Conservation (phyloP, 2,329 filamentous ascomycete species). For the Zymoseptoria brevis region DNA sequence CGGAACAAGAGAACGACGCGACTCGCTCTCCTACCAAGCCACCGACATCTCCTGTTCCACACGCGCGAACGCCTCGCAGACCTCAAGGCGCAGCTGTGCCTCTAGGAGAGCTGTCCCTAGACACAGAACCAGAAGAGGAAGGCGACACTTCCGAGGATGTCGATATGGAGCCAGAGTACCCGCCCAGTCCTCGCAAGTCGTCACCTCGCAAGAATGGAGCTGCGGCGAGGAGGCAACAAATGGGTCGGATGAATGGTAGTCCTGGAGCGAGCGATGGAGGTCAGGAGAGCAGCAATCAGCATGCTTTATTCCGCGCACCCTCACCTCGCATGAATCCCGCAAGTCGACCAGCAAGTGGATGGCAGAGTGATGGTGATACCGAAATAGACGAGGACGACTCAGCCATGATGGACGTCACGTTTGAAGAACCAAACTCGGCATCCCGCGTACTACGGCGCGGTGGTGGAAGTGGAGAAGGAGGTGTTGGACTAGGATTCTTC, state of each 20-base stretch:
- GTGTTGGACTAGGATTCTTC: constrained; percentile 9
- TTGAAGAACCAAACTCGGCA: constrained; percentile 17
- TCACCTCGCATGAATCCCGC: background rate
- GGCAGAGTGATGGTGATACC: background rate
- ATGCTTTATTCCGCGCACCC: constrained; percentile 13
- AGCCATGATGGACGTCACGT: constrained; percentile 12
- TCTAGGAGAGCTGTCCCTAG: constrained; percentile 25
- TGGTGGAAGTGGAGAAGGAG: background rate
- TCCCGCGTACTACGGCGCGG: constrained; percentile 10
- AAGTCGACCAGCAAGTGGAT: background rate
- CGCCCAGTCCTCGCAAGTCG: constrained; percentile 29
- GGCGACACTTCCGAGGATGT: constrained; percentile 15
- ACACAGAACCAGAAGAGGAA: constrained; percentile 14
- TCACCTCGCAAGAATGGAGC: constrained; percentile 24
- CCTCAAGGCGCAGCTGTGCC: constrained; percentile 25
- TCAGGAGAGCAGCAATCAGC: constrained; percentile 19
- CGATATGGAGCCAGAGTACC: constrained; percentile 29
- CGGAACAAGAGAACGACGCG: constrained; percentile 45
- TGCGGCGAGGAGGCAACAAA: constrained; percentile 9
- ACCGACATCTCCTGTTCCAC: constrained; percentile 25
- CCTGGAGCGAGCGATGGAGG: constrained; percentile 4
- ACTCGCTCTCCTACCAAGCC: constrained; percentile 34
- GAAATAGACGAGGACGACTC: constrained; percentile 20
- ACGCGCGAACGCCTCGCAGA: constrained; percentile 20
- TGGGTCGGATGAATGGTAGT: background rate